Evolutionary conservation across 2,329 filamentous ascomycete genomes (phyloP), one percentile per base, ranked within the genome.

Genomic region (Fusarium chlamydosporum): DNA sequence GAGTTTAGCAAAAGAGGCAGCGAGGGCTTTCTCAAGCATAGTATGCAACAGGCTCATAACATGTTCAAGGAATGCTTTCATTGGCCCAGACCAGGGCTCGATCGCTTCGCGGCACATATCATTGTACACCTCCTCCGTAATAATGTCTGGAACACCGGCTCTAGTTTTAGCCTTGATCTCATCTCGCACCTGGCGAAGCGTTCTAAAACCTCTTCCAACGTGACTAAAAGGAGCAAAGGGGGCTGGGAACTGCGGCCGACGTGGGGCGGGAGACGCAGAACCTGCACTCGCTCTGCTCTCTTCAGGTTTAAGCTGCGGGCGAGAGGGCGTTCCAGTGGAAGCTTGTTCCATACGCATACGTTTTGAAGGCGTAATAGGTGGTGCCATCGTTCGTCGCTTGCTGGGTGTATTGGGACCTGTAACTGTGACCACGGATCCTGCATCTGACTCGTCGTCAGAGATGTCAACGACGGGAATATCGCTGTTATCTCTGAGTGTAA

Each of bases 91-190:
- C 91, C 91, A 92, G 2, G 86, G 84, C 9, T 76, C 74, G 2
- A 92, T 84, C 0, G 86, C 85, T n/a, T 85, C 78, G 16, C 82
- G 79, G 45, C 86, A 88, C 16, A 92, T 80, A 0, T 82, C 81
- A 29, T 89, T 84, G 23, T 89, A 88, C 0, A 91, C 88, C 37
- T 87, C 85, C 0, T 86, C 83, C 0, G 89, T 85, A 0, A 88
- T 85, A 1, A 88, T 82, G 8, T 85, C 84, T 0, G 88, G 88
- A 68, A 89, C 82, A 0, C 89, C 88, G 0, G 87, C 84, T 18
- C 82, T 82, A 27, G 84, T 85, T 13, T 86, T 86, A 6, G 81
- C 78, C 18, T 80, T 77, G 15, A 91, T 89, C 12, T 88, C 83
- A 0, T 81, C 76, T 0, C 85, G 83, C 2, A 92, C 86, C 37